A percentile compares a stretch with the other conserved stretches of the same genome.
phyloP scores from a whole-genome alignment of 148 eudicot species.

The Nyssa sinensis region DNA sequence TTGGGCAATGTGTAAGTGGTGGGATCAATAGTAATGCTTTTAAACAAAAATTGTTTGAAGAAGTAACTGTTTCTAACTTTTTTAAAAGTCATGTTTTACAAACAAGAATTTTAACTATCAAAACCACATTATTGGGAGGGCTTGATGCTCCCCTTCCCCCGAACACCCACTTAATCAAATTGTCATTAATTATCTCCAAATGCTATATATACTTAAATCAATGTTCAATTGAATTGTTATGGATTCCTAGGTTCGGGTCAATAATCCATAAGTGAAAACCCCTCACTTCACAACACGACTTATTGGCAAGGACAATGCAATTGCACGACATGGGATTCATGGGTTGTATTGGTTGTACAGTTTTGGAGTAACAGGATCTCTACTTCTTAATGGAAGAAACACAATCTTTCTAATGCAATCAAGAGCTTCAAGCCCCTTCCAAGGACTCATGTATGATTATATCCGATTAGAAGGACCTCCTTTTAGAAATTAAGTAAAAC shows the following conservation, averaged over 20 bases:
- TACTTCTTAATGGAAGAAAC: slow-evolving; percentile 39
- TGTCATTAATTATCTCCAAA: no score
- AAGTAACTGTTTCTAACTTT: no score
- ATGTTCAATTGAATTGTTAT: not conserved
- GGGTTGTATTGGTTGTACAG: slow-evolving; percentile 54
- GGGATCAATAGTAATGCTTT: no score
- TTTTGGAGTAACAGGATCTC: slow-evolving; percentile 23
- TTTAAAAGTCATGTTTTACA: no score
- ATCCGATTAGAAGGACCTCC: slow-evolving; percentile 65
- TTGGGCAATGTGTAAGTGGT: no score
- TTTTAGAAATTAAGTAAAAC: no score
- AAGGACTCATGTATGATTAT: slow-evolving; percentile 72
- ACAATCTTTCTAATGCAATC: slow-evolving; percentile 47
- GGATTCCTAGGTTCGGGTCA: slow-evolving; percentile 51
- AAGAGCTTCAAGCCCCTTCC: slow-evolving; percentile 26
- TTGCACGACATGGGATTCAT: slow-evolving; percentile 80
- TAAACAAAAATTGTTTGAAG: no score
- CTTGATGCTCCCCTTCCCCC: no score
- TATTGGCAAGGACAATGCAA: slow-evolving; percentile 65
- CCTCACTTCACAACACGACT: slow-evolving; percentile 51
- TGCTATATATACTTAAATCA: no score
- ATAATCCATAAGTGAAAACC: slow-evolving; percentile 24
- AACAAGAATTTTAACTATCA: no score
- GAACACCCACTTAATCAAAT: no score
- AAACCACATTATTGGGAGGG: no score